These are phyloP conservation scores for Aplosporella prunicola DNA, from an alignment of 2,329 filamentous ascomycete genomes.

Conservation along the genomic window DNA sequence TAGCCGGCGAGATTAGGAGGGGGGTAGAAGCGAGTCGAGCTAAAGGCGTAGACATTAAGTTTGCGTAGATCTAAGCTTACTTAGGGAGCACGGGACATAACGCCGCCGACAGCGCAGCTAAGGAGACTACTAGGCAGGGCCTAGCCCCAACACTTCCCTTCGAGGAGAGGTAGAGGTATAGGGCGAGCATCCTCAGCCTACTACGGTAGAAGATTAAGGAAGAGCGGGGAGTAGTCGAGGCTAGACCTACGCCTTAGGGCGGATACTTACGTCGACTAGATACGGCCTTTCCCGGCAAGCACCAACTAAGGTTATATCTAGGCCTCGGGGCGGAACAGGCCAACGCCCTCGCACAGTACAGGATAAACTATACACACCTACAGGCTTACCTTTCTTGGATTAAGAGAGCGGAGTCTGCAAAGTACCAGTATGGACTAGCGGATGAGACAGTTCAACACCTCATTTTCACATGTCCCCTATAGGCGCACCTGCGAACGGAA, in stretches of 20 bases:
- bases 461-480: no score
- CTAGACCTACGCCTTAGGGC: not conserved
- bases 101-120: not conserved
- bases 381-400: no score
- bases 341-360: no score
- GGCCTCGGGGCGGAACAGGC: no score
- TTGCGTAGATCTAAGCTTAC: not conserved
- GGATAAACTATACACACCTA: no score
- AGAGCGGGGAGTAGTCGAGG: not conserved
- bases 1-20: not conserved
- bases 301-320: constrained; percentile 1
- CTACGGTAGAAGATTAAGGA: not conserved
- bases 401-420: no score
- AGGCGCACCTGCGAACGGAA: no score
- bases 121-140: not conserved
- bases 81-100: not conserved
- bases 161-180: not conserved
- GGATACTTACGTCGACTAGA: constrained; percentile 2
- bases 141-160: not conserved
- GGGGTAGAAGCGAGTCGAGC: not conserved
- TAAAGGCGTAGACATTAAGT: not conserved
- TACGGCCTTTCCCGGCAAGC: not conserved
- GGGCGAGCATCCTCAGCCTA: not conserved
- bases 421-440: no score
- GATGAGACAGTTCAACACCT: no score